Evolutionary conservation across 495 filamentous ascomycete species (phyloP).

Genomic region (Lasiosphaeria hispida): DNA sequence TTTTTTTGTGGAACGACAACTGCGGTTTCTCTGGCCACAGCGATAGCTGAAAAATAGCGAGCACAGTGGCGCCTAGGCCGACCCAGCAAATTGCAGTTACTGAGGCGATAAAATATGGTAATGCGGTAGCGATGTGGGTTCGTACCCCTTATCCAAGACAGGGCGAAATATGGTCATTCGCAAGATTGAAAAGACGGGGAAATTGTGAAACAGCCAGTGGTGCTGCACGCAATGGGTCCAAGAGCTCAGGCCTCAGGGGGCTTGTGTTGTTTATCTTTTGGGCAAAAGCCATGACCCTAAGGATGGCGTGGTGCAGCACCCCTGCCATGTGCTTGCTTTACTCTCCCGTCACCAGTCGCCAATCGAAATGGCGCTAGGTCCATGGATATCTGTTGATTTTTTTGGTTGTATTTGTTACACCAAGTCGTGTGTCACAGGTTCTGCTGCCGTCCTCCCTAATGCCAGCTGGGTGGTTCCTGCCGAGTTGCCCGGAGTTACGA

Average conservation of each 20-base stretch:
- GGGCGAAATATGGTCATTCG: constrained; percentile 6
- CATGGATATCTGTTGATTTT: too few species aligned
- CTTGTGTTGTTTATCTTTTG: constrained; percentile 3
- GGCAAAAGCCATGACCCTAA: constrained; percentile 2
- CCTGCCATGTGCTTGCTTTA: too few species aligned
- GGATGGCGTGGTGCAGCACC: background rate
- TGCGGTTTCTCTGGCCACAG: background rate
- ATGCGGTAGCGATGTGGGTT: constrained; percentile 4
- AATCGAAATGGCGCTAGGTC: too few species aligned
- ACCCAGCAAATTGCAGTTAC: background rate
- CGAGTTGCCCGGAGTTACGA: too few species aligned
- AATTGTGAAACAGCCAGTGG: constrained; percentile 10
- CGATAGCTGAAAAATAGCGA: background rate
- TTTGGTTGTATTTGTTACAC: too few species aligned
- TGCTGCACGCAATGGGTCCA: constrained; percentile 7
- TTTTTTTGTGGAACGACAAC: background rate
- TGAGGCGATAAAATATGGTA: background rate
- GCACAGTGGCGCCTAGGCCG: background rate
- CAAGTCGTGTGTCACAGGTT: too few species aligned
- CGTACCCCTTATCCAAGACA: constrained; percentile 6
- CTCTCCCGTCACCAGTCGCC: too few species aligned
- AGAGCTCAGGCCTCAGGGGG: background rate
- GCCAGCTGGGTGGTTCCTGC: too few species aligned
- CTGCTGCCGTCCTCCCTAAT: too few species aligned
- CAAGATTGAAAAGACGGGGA: constrained; percentile 11